Conservation (phyloP, 257 asterid genomes). For the Plantago major region DNA sequence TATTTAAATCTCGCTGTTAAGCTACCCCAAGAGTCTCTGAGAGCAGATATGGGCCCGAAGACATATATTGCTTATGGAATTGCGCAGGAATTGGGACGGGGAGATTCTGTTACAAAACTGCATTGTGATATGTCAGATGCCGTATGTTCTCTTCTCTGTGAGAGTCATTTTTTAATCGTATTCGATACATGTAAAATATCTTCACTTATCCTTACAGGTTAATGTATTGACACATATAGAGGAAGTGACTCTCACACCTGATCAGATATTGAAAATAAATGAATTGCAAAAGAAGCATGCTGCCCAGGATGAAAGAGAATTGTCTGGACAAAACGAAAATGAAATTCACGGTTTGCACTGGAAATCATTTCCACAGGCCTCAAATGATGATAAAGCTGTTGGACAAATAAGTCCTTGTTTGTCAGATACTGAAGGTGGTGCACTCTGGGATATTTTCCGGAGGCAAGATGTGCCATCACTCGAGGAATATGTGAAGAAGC, state of each 20-base stretch:
- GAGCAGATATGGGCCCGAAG: constrained; percentile 25
- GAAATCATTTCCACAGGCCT: neutral
- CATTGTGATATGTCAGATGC: constrained; percentile 24
- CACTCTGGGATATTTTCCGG: constrained; percentile 83
- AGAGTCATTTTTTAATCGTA: neutral
- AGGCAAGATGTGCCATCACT: constrained; percentile 64
- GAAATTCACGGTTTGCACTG: neutral
- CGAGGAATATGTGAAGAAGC: constrained; percentile 48
- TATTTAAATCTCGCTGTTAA: constrained; percentile 21
- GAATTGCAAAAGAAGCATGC: constrained; percentile 36
- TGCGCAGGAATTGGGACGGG: constrained; percentile 21
- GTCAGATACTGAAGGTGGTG: constrained; percentile 56
- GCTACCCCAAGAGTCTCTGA: constrained; percentile 9
- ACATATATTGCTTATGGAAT: constrained; percentile 24
- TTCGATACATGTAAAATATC: neutral
- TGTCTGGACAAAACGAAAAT: constrained; percentile 14
- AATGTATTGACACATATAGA: constrained; percentile 63
- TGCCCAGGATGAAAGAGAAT: constrained; percentile 50
- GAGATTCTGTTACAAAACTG: constrained; percentile 22
- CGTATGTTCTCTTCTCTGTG: constrained; percentile 10
- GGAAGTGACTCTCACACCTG: constrained; percentile 23
- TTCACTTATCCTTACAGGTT: constrained; percentile 37
- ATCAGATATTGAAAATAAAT: constrained; percentile 16
- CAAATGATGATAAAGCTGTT: constrained; percentile 3
- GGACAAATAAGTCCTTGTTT: constrained; percentile 22